phyloP scores from a whole-genome alignment of 2,329 filamentous ascomycete genomes.

The Apiospora hydei region DNA sequence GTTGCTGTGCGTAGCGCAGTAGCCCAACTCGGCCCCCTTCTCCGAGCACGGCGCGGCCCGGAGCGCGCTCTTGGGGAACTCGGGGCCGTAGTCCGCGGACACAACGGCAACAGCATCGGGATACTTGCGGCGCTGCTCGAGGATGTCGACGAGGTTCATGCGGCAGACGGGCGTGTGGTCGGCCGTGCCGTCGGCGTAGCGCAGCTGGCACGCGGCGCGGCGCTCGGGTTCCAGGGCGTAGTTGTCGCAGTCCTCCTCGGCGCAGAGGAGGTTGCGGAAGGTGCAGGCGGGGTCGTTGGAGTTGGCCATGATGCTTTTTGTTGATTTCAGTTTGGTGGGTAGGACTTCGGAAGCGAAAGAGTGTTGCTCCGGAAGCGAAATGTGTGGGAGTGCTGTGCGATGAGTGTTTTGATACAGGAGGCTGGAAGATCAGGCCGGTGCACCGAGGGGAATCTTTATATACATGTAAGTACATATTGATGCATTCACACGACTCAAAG shows the following conservation, averaged over 20 bases:
- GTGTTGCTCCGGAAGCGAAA: too few species aligned
- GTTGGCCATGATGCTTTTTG: background rate
- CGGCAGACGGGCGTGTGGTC: background rate
- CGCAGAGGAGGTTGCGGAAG: conserved; percentile 7
- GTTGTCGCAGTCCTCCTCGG: background rate
- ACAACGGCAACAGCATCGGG: background rate
- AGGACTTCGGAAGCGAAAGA: background rate
- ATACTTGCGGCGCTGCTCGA: background rate
- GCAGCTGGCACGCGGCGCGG: background rate
- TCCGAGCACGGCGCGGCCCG: background rate
- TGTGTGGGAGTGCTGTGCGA: background rate
- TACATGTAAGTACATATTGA: background rate
- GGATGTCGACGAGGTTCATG: background rate
- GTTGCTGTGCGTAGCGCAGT: background rate
- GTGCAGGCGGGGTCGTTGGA: background rate
- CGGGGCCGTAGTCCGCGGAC: background rate
- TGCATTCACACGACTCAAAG: background rate
- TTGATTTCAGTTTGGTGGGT: background rate
- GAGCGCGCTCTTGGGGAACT: background rate
- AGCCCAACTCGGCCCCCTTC: background rate
- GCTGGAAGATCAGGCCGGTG: background rate
- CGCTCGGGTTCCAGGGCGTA: background rate
- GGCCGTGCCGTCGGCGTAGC: background rate
- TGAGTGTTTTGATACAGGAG: background rate
- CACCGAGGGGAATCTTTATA: background rate